Evolutionary conservation across 192 early-diverging fungal species (phyloP).

Genomic region (Coemansia umbellata): DNA sequence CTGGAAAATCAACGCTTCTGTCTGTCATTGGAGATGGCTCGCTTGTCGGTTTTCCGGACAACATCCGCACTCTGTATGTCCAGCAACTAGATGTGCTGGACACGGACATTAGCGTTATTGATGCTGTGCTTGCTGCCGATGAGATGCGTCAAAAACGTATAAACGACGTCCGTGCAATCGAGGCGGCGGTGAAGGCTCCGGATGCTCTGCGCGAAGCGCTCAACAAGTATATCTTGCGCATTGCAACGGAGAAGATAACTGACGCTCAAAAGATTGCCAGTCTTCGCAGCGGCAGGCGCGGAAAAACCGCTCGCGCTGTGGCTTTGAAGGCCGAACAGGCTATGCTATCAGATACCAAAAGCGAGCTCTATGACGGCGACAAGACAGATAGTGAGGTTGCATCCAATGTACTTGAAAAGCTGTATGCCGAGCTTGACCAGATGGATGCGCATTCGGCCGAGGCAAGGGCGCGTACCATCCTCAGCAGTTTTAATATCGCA

Average conservation of each 20-base stretch:
- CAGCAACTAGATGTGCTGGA: constrained; percentile 69
- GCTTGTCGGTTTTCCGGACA: constrained; percentile 78
- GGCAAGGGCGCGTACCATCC: constrained; percentile 64
- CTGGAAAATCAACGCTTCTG: constrained; percentile 92
- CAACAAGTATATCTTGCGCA: constrained; percentile 44
- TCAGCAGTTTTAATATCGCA: constrained; percentile 72
- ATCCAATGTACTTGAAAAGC: constrained; percentile 55
- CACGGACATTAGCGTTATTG: constrained; percentile 54
- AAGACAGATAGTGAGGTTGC: constrained; percentile 45
- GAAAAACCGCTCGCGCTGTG: constrained; percentile 56
- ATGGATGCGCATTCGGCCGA: constrained; percentile 63
- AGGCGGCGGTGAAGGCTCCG: constrained; percentile 39
- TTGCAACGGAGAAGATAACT: constrained; percentile 35
- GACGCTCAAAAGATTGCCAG: constrained; percentile 57
- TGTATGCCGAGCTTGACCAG: constrained; percentile 58
- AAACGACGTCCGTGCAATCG: constrained; percentile 47
- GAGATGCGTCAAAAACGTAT: constrained; percentile 53
- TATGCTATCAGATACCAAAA: constrained; percentile 18
- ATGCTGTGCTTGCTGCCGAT: constrained; percentile 64
- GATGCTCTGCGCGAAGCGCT: constrained; percentile 26
- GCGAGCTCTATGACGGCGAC: constrained; percentile 22
- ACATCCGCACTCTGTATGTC: constrained; percentile 75
- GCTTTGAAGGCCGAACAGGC: constrained; percentile 52
- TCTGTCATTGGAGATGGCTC: constrained; percentile 85
- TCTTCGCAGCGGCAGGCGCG: constrained; percentile 64